These are phyloP conservation scores for Phytophthora chlamydospora DNA, from an alignment of 352 stramenopile genomes.

Conservation along the genomic window DNA sequence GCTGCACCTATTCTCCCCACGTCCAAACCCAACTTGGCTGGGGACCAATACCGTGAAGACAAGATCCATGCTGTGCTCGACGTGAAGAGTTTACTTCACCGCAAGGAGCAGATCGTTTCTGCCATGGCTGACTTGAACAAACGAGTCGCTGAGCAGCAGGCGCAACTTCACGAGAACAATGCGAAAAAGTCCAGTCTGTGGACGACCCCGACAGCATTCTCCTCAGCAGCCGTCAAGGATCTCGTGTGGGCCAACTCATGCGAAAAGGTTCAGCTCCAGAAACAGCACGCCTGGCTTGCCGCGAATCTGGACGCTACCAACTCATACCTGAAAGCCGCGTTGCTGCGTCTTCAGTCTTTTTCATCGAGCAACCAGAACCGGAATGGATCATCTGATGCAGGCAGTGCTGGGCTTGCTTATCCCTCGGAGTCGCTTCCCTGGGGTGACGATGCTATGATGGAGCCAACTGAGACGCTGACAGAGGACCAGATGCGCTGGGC, in stretches of 20 bases:
- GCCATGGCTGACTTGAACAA: slow-evolving; percentile 58
- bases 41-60: slow-evolving; percentile 36
- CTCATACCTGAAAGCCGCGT: slow-evolving; percentile 49
- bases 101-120: slow-evolving; percentile 71
- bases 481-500: slow-evolving; percentile 73
- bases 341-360: slow-evolving; percentile 69
- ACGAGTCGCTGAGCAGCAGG: slow-evolving; percentile 31
- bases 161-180: slow-evolving; percentile 16
- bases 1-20: not conserved
- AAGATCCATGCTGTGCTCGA: slow-evolving; percentile 49
- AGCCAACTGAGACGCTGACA: slow-evolving; percentile 36
- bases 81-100: slow-evolving; percentile 71
- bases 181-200: slow-evolving; percentile 34
- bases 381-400: not conserved
- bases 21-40: not conserved
- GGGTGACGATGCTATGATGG: slow-evolving; percentile 8
- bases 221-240: slow-evolving; percentile 33
- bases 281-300: slow-evolving; percentile 71
- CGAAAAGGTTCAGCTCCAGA: slow-evolving; percentile 49
- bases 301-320: slow-evolving; percentile 77
- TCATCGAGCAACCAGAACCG: slow-evolving; percentile 11
- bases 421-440: slow-evolving; percentile 5
- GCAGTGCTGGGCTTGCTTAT: slow-evolving; percentile 9
- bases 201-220: slow-evolving; percentile 35
- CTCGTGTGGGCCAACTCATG: slow-evolving; percentile 20